phyloP scores from a whole-genome alignment of 768 basidiomycete genomes.

The Megacollybia marginata region DNA sequence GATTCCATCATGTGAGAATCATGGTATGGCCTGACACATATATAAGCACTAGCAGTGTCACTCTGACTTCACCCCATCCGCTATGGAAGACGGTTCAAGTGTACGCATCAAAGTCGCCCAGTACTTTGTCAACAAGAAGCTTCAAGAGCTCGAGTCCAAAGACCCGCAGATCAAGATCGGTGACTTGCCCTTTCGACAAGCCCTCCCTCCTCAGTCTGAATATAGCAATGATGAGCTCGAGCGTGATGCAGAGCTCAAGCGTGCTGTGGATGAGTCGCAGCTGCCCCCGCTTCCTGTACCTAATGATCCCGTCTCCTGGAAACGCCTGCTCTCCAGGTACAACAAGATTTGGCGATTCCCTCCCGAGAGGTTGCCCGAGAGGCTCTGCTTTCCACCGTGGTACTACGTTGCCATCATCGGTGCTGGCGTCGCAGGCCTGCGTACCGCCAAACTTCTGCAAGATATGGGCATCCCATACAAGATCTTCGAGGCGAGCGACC shows the following conservation, averaged over 20 bases:
- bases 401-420: slow-evolving; percentile 7
- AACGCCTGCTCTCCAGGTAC: not conserved
- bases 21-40: too few relatives aligned
- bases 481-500: slow-evolving; percentile 8
- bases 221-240: too few relatives aligned
- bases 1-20: too few relatives aligned
- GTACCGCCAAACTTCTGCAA: slow-evolving; percentile 5
- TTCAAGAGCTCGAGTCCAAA: not conserved
- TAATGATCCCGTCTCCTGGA: not conserved
- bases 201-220: too few relatives aligned
- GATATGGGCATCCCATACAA: slow-evolving; percentile 6
- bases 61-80: too few relatives aligned
- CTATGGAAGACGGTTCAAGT: not conserved
- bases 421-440: slow-evolving; percentile 11
- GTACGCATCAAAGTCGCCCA: not conserved
- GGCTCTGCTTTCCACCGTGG: too few relatives aligned
- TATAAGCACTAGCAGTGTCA: too few relatives aligned
- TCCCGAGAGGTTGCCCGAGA: not conserved
- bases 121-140: not conserved
- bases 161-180: not conserved
- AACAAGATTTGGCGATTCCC: not conserved
- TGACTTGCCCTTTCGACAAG: not conserved
- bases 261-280: not conserved
- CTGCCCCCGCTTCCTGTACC: not conserved
- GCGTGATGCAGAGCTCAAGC: too few relatives aligned